Evolutionary conservation across 2,329 filamentous ascomycete species (phyloP).

Genomic region (Onygenales sp.): DNA sequence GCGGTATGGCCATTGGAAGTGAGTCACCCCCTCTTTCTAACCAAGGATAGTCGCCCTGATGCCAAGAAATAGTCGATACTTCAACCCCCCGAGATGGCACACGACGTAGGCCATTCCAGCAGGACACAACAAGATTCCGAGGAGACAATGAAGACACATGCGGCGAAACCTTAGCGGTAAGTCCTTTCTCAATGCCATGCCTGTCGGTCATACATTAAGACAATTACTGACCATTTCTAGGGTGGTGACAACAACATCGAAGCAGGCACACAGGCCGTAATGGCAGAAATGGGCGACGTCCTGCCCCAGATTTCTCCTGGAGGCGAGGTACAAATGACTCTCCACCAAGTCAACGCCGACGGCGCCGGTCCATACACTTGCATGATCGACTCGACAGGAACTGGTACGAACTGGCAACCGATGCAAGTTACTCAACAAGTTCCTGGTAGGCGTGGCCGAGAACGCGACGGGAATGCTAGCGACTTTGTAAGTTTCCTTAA

Average conservation of each 20-base stretch:
- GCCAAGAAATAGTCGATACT: slow-evolving; percentile 32
- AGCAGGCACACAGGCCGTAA: slow-evolving; percentile 47
- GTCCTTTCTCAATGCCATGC: not conserved
- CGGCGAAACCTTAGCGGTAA: slow-evolving; percentile 46
- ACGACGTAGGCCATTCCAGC: slow-evolving; percentile 51
- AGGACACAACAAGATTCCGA: slow-evolving; percentile 54
- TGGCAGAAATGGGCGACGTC: slow-evolving; percentile 45
- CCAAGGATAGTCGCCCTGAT: slow-evolving; percentile 7
- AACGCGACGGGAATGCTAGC: slow-evolving; percentile 5
- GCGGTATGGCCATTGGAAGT: slow-evolving; percentile 38
- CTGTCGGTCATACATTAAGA: not conserved
- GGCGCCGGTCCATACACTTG: slow-evolving; percentile 57
- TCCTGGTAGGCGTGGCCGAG: slow-evolving; percentile 30
- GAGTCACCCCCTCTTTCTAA: slow-evolving; percentile 21
- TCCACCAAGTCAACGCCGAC: slow-evolving; percentile 59
- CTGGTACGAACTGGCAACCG: slow-evolving; percentile 43
- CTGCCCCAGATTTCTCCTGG: slow-evolving; percentile 53
- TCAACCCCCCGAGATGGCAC: slow-evolving; percentile 54
- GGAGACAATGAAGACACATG: slow-evolving; percentile 43
- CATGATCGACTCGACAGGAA: slow-evolving; percentile 54
- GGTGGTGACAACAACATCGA: slow-evolving; percentile 49
- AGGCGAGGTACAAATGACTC: slow-evolving; percentile 50
- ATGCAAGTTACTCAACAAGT: slow-evolving; percentile 48
- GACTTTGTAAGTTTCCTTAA: slow-evolving; percentile 12
- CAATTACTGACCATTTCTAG: slow-evolving; percentile 5